These are phyloP conservation scores for Patellaria atrata DNA, from an alignment of 495 filamentous ascomycete species.

Conservation along the genomic window DNA sequence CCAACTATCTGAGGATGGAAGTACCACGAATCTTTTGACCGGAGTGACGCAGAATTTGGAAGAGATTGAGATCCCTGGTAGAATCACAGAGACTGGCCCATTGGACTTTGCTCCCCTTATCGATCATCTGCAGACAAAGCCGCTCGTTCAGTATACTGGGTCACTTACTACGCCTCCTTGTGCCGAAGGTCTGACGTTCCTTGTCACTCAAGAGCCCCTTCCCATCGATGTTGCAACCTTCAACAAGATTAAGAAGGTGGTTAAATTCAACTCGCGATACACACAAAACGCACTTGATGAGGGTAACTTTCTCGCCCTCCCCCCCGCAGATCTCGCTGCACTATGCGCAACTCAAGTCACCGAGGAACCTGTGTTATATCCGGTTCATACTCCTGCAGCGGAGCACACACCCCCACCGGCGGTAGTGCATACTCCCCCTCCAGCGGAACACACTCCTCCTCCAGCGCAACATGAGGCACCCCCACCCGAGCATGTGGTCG, in stretches of 20 bases:
- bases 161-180: constrained; percentile 59
- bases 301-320: constrained; percentile 36
- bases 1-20: constrained; percentile 34
- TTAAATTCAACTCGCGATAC: constrained; percentile 51
- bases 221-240: constrained; percentile 38
- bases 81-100: constrained; percentile 36
- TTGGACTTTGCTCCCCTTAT: constrained; percentile 43
- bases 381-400: too few relatives aligned
- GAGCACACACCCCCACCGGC: too few relatives aligned
- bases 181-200: constrained; percentile 45
- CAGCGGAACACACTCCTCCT: too few relatives aligned
- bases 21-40: constrained; percentile 37
- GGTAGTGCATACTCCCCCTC: too few relatives aligned
- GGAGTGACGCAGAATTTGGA: constrained; percentile 37
- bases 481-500: too few relatives aligned
- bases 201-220: constrained; percentile 39
- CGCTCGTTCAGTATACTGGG: constrained; percentile 43
- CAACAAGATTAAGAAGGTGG: constrained; percentile 38
- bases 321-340: too few relatives aligned
- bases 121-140: constrained; percentile 32
- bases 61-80: constrained; percentile 40
- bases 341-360: too few relatives aligned
- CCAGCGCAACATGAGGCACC: too few relatives aligned
- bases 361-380: too few relatives aligned
- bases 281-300: constrained; percentile 42